A percentile compares a stretch with the other conserved stretches of the same genome.
phyloP scores from a whole-genome alignment of 2,329 filamentous ascomycete species.

The Clarireedia sp. region DNA sequence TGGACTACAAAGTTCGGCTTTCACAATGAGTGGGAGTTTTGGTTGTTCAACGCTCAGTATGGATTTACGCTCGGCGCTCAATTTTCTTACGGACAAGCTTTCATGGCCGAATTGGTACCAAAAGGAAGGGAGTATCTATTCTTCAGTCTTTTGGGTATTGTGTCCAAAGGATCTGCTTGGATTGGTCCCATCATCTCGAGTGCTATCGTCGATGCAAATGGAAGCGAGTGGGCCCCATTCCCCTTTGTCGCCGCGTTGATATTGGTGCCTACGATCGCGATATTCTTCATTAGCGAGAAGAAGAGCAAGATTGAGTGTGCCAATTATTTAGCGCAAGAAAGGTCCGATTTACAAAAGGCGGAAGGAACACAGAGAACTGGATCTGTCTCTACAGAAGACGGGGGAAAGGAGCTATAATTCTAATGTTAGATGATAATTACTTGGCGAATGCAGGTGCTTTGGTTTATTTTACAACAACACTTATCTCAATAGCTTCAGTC shows the following conservation, averaged over 20 bases:
- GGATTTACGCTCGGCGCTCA: constrained; percentile 25
- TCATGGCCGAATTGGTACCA: constrained; percentile 28
- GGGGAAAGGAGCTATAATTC: neutral
- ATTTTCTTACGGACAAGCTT: constrained; percentile 28
- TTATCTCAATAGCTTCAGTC: no score
- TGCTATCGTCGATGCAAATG: constrained; percentile 26
- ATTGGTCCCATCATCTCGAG: constrained; percentile 28
- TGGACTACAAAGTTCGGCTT: constrained; percentile 26
- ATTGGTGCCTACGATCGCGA: constrained; percentile 25
- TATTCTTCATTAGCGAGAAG: constrained; percentile 26
- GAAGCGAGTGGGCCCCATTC: constrained; percentile 26
- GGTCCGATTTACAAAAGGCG: constrained; percentile 19
- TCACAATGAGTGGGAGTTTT: constrained; percentile 29
- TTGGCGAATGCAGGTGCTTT: no score
- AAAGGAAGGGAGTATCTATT: constrained; percentile 28
- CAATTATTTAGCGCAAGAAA: constrained; percentile 24
- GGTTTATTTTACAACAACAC: no score
- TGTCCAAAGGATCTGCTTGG: constrained; percentile 28
- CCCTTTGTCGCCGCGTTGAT: constrained; percentile 25
- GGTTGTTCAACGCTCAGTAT: constrained; percentile 24
- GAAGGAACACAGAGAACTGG: neutral
- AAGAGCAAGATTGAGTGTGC: constrained; percentile 27
- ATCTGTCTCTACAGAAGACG: neutral
- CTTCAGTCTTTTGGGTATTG: constrained; percentile 28
- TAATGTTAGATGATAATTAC: neutral